A percentile compares a stretch with the other conserved stretches of the same genome.
phyloP scores from a whole-genome alignment of 768 basidiomycete genomes.

The Collybia sordida region DNA sequence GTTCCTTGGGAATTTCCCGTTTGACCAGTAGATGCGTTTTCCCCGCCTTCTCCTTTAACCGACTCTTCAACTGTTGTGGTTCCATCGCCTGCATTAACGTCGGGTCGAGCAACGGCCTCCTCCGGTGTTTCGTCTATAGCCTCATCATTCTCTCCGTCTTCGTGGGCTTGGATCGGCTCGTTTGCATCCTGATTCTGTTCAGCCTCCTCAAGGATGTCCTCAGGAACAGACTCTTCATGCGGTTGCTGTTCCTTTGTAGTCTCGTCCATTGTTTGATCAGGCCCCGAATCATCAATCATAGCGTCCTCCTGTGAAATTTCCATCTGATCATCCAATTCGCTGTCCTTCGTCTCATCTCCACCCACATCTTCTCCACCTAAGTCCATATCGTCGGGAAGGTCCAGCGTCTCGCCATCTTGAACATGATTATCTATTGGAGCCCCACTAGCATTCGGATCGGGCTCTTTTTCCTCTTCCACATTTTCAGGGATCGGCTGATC shows the following conservation, averaged over 20 bases:
- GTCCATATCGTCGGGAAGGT: constrained; percentile 87
- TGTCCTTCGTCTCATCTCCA: constrained; percentile 26
- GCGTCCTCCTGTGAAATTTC: constrained; percentile 22
- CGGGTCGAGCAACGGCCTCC: constrained; percentile 38
- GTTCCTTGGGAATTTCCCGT: constrained; percentile 26
- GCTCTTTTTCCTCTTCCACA: constrained; percentile 36
- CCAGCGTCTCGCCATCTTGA: constrained; percentile 78
- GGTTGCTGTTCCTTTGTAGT: constrained; percentile 16
- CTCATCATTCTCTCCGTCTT: constrained; percentile 26
- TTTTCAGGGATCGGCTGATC: constrained; percentile 20
- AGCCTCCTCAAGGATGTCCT: constrained; percentile 23
- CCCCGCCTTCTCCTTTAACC: constrained; percentile 24
- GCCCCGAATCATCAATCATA: constrained; percentile 27
- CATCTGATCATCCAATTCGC: constrained; percentile 29
- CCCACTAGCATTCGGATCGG: constrained; percentile 51
- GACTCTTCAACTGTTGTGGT: constrained; percentile 30
- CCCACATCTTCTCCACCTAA: constrained; percentile 44
- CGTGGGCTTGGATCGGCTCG: constrained; percentile 14
- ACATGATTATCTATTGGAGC: constrained; percentile 75
- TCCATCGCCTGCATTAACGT: constrained; percentile 43
- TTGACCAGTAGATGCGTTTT: constrained; percentile 30
- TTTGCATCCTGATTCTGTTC: constrained; percentile 27
- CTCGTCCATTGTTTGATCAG: constrained; percentile 23
- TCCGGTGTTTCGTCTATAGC: constrained; percentile 27
- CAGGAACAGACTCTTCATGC: constrained; percentile 18